Conservation (phyloP, 306 rosid species). For the Fagus sylvatica region DNA sequence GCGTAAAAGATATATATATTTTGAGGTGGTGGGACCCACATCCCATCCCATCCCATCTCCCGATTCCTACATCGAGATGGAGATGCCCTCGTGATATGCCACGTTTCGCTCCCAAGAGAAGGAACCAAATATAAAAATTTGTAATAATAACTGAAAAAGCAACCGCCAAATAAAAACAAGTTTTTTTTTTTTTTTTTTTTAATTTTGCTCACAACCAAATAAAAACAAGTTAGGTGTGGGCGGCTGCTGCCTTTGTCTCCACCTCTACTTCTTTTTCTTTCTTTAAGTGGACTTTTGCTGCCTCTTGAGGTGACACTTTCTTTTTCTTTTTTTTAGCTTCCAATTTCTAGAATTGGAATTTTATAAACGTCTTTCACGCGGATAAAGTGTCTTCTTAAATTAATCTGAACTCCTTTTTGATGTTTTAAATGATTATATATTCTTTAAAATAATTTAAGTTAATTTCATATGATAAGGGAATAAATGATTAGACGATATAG, state of each 20-base stretch:
- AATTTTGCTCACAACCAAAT: neutral
- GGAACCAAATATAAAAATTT: too few species aligned
- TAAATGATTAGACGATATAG: too few species aligned
- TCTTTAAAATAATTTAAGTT: too few species aligned
- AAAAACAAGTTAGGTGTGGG: slow-evolving; percentile 26
- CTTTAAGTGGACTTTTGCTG: slow-evolving; percentile 34
- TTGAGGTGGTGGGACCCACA: slow-evolving; percentile 25
- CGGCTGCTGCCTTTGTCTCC: slow-evolving; percentile 32
- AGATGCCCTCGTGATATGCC: slow-evolving; percentile 20
- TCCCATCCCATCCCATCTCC: slow-evolving; percentile 1
- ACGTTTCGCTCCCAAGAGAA: slow-evolving; percentile 9
- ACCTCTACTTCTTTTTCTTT: neutral
- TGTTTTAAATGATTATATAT: too few species aligned
- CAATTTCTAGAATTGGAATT: too few species aligned
- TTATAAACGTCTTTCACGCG: too few species aligned
- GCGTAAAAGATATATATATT: slow-evolving; percentile 1
- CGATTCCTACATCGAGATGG: neutral
- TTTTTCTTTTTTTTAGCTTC: neutral
- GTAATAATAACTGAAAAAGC: neutral
- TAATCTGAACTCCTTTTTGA: too few species aligned
- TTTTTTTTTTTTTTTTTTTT: too few species aligned
- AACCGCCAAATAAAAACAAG: slow-evolving; percentile 7
- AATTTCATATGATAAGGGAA: too few species aligned
- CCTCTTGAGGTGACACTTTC: slow-evolving; percentile 42
- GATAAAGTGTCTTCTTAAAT: too few species aligned